phyloP scores from a whole-genome alignment of 139 green algal species.

The Tetraselmis chui region DNA sequence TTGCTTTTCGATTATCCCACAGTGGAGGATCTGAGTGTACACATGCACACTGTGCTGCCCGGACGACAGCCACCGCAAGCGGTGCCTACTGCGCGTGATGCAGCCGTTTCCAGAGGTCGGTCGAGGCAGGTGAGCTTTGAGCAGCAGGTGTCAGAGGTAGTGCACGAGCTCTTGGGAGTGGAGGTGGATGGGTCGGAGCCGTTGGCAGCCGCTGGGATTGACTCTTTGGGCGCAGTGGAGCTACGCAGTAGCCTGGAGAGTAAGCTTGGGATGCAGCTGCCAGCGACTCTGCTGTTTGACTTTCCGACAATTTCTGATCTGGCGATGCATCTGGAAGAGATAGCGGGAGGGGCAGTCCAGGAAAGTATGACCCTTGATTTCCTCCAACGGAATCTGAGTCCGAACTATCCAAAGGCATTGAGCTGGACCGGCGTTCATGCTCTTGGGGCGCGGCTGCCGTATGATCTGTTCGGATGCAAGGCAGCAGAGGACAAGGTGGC shows the following conservation, averaged over 20 bases:
- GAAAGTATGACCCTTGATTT: too few species aligned
- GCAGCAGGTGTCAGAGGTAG: neutral
- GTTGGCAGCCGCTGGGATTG: conserved; percentile 15
- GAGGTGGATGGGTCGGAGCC: neutral
- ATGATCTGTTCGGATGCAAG: neutral
- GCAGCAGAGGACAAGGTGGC: neutral
- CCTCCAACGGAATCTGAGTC: too few species aligned
- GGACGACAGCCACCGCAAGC: neutral
- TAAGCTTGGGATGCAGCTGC: conserved; percentile 38
- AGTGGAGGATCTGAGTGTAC: conserved; percentile 24
- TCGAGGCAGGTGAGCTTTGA: neutral
- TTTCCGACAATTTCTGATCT: conserved; percentile 48
- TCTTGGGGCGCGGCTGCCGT: neutral
- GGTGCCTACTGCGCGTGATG: too few species aligned
- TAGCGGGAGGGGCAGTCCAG: neutral
- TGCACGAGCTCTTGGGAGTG: neutral
- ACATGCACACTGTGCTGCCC: conserved; percentile 14
- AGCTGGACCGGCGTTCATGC: neutral
- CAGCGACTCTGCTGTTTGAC: conserved; percentile 51
- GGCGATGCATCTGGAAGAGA: neutral
- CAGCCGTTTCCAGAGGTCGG: neutral
- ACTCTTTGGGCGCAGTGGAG: conserved; percentile 34
- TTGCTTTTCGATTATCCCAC: conserved; percentile 65
- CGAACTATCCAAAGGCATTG: neutral
- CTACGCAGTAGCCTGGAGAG: conserved; percentile 36